Evolutionary conservation across 2,329 filamentous ascomycete species (phyloP).

Genomic region (Ophiostoma pallidulum): DNA sequence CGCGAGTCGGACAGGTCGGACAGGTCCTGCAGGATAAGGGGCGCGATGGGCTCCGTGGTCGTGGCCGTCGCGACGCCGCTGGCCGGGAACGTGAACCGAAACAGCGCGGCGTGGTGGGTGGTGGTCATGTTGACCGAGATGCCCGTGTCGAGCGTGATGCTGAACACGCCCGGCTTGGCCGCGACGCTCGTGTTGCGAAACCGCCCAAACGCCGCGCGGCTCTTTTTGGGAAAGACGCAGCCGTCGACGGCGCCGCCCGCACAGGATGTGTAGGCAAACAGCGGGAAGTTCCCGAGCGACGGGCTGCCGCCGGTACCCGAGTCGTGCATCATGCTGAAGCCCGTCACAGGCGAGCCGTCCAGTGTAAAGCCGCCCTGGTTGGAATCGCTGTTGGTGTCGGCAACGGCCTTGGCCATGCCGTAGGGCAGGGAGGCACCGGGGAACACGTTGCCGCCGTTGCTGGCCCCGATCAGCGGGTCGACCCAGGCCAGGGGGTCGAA

Average conservation of each 20-base stretch:
- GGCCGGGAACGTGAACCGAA: slow-evolving; percentile 53
- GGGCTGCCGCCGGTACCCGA: slow-evolving; percentile 48
- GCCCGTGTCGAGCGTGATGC: slow-evolving; percentile 47
- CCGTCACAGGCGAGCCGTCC: slow-evolving; percentile 39
- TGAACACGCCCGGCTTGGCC: slow-evolving; percentile 57
- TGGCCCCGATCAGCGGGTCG: slow-evolving; percentile 33
- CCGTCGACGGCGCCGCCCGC: slow-evolving; percentile 50
- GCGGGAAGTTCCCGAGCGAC: slow-evolving; percentile 63
- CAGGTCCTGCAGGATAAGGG: slow-evolving; percentile 57
- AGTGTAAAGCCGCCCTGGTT: slow-evolving; percentile 50
- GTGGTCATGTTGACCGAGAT: slow-evolving; percentile 59
- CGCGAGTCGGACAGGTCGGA: slow-evolving; percentile 54
- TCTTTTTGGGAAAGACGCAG: slow-evolving; percentile 49
- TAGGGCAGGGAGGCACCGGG: slow-evolving; percentile 34
- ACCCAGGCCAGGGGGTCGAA: slow-evolving; percentile 20
- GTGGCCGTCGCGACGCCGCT: slow-evolving; percentile 20
- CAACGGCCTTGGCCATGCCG: slow-evolving; percentile 47
- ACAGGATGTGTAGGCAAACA: slow-evolving; percentile 59
- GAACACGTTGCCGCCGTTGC: slow-evolving; percentile 34
- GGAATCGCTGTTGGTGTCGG: slow-evolving; percentile 43
- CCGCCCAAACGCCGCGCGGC: slow-evolving; percentile 29
- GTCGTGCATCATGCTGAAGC: slow-evolving; percentile 51
- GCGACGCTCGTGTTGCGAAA: slow-evolving; percentile 43
- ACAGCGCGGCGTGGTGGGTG: slow-evolving; percentile 55
- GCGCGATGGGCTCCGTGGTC: slow-evolving; percentile 29